Evolutionary conservation across 768 basidiomycete species (phyloP).

Genomic region (Guyanaporus albipodus): DNA sequence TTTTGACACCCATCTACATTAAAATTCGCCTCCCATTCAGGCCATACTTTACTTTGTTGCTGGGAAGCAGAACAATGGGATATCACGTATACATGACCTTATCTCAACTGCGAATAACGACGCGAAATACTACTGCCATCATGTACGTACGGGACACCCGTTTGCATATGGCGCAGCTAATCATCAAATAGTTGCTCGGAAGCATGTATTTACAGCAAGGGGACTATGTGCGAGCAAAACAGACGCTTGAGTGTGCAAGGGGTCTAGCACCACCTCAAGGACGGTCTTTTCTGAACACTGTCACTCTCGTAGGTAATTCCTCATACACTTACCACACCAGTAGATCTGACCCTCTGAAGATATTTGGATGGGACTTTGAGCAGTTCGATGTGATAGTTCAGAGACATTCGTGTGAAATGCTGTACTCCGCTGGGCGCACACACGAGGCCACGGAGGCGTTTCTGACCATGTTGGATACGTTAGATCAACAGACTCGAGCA

Average conservation of each 20-base stretch:
- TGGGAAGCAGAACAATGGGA: neutral
- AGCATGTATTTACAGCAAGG: neutral
- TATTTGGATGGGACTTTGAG: neutral
- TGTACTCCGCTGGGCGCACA: neutral
- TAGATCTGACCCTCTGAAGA: neutral
- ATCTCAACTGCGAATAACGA: neutral
- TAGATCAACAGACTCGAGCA: neutral
- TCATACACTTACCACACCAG: too few species aligned
- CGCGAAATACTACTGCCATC: neutral
- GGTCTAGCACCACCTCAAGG: neutral
- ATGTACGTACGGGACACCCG: neutral
- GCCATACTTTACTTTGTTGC: neutral
- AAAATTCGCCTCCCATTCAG: neutral
- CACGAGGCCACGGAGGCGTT: neutral
- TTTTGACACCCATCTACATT: neutral
- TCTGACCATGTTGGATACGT: neutral
- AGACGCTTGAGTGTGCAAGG: neutral
- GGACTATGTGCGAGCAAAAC: neutral
- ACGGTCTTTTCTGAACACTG: neutral
- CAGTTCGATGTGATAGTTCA: neutral
- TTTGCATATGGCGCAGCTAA: too few species aligned
- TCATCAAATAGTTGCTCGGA: neutral
- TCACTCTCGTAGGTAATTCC: neutral
- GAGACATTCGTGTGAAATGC: neutral
- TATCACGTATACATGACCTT: neutral